Conservation (phyloP, 192 early-diverging fungal species). For the Coemansia guatemalensis region DNA sequence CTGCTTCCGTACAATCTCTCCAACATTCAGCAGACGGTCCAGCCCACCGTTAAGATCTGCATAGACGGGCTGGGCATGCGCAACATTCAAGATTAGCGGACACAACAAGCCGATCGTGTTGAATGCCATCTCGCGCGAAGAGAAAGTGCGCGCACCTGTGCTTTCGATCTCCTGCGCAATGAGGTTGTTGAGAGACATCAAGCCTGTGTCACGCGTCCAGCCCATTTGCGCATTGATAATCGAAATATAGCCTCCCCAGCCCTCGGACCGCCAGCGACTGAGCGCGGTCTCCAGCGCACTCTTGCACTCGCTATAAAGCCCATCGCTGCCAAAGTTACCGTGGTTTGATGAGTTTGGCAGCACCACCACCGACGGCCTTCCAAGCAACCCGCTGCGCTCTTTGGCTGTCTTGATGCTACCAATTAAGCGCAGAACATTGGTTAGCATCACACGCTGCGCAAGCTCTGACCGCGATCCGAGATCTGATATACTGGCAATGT, state of each 20-base stretch:
- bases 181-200: constrained; percentile 88
- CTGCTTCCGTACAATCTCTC: background rate
- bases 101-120: constrained; percentile 91
- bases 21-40: background rate
- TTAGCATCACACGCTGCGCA: constrained; percentile 91
- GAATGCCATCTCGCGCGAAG: constrained; percentile 92
- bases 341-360: constrained; percentile 93
- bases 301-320: constrained; percentile 93
- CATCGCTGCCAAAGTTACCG: constrained; percentile 88
- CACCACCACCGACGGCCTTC: constrained; percentile 83
- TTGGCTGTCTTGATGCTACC: constrained; percentile 86
- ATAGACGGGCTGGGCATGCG: constrained; percentile 79
- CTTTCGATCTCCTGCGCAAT: constrained; percentile 84
- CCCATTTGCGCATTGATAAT: constrained; percentile 91
- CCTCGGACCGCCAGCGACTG: constrained; percentile 87
- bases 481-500: constrained; percentile 68
- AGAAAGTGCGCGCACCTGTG: constrained; percentile 88
- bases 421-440: constrained; percentile 82
- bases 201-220: constrained; percentile 92
- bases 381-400: constrained; percentile 68
- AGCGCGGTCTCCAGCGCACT: constrained; percentile 84
- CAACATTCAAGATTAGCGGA: constrained; percentile 69
- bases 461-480: constrained; percentile 76
- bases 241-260: constrained; percentile 82
- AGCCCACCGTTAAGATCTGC: constrained; percentile 85